Percentiles rank a stretch among this genome's conserved stretches.
phyloP scores from a whole-genome alignment of 352 stramenopile genomes.

The Halophytophthora polymorphica region DNA sequence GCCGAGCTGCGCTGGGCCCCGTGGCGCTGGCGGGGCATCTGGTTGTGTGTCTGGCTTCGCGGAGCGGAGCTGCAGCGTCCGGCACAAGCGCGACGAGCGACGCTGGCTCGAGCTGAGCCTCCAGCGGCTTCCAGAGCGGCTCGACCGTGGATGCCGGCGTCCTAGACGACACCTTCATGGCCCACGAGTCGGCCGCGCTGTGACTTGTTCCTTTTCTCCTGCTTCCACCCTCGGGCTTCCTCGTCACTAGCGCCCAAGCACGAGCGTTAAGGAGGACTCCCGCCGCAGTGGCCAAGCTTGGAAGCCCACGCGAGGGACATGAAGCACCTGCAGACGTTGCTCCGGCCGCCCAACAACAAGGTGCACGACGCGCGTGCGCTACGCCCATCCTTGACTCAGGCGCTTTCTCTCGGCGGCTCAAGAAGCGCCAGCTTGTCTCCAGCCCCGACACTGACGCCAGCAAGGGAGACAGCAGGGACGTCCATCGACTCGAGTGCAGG shows the following conservation, averaged over 20 bases:
- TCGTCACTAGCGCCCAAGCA: too few relatives aligned
- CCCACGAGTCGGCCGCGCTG: not conserved
- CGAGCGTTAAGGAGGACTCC: too few relatives aligned
- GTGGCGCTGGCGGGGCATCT: too few relatives aligned
- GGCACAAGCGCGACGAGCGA: too few relatives aligned
- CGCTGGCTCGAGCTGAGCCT: too few relatives aligned
- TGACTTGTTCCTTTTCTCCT: not conserved
- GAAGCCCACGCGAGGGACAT: constrained; percentile 6
- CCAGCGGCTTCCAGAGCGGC: too few relatives aligned
- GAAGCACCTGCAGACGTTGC: constrained; percentile 29
- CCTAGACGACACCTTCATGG: constrained; percentile 5
- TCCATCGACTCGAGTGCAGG: not conserved
- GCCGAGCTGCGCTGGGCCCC: constrained; percentile 4
- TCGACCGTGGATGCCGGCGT: constrained; percentile 22
- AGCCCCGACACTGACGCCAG: too few relatives aligned
- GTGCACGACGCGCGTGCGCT: constrained; percentile 24
- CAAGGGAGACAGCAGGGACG: too few relatives aligned
- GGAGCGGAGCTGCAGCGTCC: too few relatives aligned
- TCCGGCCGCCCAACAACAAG: constrained; percentile 29
- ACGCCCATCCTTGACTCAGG: constrained; percentile 7
- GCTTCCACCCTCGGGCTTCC: too few relatives aligned
- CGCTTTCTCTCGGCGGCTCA: not conserved
- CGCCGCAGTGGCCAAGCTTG: too few relatives aligned
- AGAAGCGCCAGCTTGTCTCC: too few relatives aligned
- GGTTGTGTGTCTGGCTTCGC: constrained; percentile 2